Evolutionary conservation across 805 yeast species (phyloP), one percentile per base, ranked within the genome.

Genomic region (Myxozyma melibiosi): DNA sequence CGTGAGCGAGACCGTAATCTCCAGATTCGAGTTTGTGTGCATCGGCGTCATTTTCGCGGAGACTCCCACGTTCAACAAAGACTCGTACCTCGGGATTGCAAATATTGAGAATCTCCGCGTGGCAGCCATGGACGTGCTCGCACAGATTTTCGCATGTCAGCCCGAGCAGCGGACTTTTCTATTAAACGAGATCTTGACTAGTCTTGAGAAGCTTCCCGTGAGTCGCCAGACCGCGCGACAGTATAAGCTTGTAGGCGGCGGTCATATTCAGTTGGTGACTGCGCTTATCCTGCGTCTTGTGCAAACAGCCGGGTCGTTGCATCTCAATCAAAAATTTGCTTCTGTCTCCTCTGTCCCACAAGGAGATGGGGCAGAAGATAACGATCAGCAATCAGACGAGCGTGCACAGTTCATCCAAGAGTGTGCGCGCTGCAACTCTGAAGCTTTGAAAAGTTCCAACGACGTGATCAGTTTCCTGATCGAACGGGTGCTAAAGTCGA

Each of bases 161-260:
- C 33, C 49, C 42, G 79, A 77, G 39, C 95, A 89, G 65, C 72
- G 87, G 53, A 70, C 71, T 1, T 85, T 84, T 65, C 76, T 89
- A 4, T 64, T 88, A 6, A 79, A 79, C 51, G 94, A 89, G 67
- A 64, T 86, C 1, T 64, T 85, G 11, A 70, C 77, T 1, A 79
- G 78, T 53, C 71, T 84, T 51, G 81, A 80, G 45, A 76, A 73
- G 22, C 64, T 84, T 2, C 80, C 87, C 0, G 70, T 72, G 0
- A 74, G 75, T 28, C 83, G 80, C 62, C 40, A 69, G 0, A 55
- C 64, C 3, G 76, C 84, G 0, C 73, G 83, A 47, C 80, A 77
- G 44, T 73, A 70, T 40, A 73, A 74, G 40, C 53, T 82, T 0
- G 58, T 76, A 0, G 68, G 77, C 31, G 86, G 85, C 0, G 66